Evolutionary conservation across 306 rosid species (phyloP).

Genomic region (Lathyrus aphaca): DNA sequence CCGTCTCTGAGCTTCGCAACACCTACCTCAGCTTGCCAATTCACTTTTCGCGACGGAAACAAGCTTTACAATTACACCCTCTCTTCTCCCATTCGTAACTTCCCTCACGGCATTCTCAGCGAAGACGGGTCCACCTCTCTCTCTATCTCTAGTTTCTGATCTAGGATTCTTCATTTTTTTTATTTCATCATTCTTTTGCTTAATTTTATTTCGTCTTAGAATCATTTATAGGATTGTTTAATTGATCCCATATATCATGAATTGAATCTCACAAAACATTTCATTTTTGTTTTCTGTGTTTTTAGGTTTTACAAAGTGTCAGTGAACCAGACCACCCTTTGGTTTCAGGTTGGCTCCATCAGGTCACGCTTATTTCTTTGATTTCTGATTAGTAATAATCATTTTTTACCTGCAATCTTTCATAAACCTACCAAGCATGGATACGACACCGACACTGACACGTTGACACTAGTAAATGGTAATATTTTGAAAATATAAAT

Average conservation of each 20-base stretch:
- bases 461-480: neutral
- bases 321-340: conserved; percentile 68
- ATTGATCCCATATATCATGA: neutral
- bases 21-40: conserved; percentile 50
- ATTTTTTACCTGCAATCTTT: conserved; percentile 9
- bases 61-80: conserved; percentile 73
- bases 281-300: conserved; percentile 21
- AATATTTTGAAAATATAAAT: too few relatives aligned
- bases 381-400: conserved; percentile 29
- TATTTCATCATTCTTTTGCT: neutral
- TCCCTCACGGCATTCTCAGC: conserved; percentile 88
- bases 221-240: conserved; percentile 5
- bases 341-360: conserved; percentile 99
- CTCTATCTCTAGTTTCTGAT: conserved; percentile 30
- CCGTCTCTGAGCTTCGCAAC: conserved; percentile 39
- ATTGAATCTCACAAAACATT: conserved; percentile 6
- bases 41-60: conserved; percentile 48
- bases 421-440: neutral
- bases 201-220: neutral
- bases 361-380: conserved; percentile 77
- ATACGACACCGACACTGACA: neutral
- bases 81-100: conserved; percentile 65
- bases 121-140: conserved; percentile 80
- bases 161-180: neutral
- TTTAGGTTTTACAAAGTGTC: conserved; percentile 85